Base-by-base conservation (phyloP, 2,329 filamentous ascomycete species). In the Trichophyton rubrum region DNA sequence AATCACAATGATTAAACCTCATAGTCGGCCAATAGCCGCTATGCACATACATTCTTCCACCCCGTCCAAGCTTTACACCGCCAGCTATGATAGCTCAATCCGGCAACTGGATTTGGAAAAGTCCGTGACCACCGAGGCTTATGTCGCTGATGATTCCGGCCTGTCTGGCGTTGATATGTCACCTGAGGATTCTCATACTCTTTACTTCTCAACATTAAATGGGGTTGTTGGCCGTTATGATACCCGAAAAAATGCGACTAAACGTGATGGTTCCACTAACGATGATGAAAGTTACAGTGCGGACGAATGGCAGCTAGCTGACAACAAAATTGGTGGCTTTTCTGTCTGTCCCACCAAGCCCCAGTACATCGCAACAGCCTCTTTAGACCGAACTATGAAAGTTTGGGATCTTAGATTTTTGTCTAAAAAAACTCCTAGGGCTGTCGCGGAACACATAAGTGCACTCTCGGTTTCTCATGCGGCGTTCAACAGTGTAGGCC, bases 301-400 rank as follows among this genome's bases (percentile, higher is more conserved):
- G 0, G 82, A 90, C 15, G 76, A 88, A 1, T 95, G 89, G 82
- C 80, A 83, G 7, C 77, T 97, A 0, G 88, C 86, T 0, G 90
- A 95, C 59, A 91, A 95, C 72, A 99, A 99, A 70, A 96, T 99
- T 59, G 93, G 93, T 17, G 93, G 93, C 0, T 97, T 97, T 73
- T 88, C 86, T 0, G 74, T 96, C 1, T 86, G 95, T 67, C 92
- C 93, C 0, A 72, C 85, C 0, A 82, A 90, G 1, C 85, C 90
- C 0, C 88, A 97, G 68, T 82, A 96, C 3, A 74, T 96, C 0
- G 90, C 90, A 0, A 97, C 93, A 0, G 93, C 91, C 0, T 95
- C 89, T 0, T 78, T 99, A 0, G 93, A 99, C 70, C 83, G 92
- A 2, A 95, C 86, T 0, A 76, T 99, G 67, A 92, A 91, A 68